Conservation (phyloP, 2,329 filamentous ascomycete genomes). For the Neopestalotiopsis rosae region DNA sequence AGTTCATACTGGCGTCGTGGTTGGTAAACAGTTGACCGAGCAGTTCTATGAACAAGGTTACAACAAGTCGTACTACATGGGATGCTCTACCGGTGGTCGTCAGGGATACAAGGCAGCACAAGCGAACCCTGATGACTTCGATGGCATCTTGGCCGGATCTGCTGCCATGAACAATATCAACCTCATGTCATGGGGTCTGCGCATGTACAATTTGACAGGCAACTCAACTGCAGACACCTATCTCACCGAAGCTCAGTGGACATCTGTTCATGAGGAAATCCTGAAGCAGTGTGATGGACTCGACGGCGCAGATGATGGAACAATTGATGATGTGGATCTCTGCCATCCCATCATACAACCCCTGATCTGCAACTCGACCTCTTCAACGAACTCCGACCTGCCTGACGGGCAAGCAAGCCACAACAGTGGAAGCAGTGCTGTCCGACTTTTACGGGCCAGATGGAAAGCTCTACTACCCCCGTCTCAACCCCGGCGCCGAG, state of each 20-base stretch:
- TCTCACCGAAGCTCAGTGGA: conserved; percentile 34
- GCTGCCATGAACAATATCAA: conserved; percentile 45
- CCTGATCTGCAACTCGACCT: conserved; percentile 38
- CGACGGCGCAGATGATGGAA: conserved; percentile 45
- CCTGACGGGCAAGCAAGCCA: conserved; percentile 19
- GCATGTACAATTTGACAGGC: conserved; percentile 46
- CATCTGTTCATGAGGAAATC: conserved; percentile 35
- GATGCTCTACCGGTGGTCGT: conserved; percentile 64
- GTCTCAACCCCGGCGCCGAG: conserved; percentile 55
- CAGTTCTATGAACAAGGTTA: conserved; percentile 49
- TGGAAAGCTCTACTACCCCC: conserved; percentile 54
- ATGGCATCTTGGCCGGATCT: conserved; percentile 59
- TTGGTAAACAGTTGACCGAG: conserved; percentile 53
- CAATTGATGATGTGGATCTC: conserved; percentile 43
- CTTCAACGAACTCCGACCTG: conserved; percentile 18
- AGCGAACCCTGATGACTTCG: conserved; percentile 59
- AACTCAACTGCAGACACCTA: conserved; percentile 37
- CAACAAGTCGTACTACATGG: conserved; percentile 58
- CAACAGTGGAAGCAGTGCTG: conserved; percentile 22
- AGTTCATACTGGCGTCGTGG: conserved; percentile 52
- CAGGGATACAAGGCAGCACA: conserved; percentile 62
- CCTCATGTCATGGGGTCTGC: conserved; percentile 44
- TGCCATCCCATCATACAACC: conserved; percentile 42
- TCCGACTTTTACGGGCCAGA: conserved; percentile 13
- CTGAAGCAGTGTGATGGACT: conserved; percentile 46